Conservation (phyloP, 768 basidiomycete species). For the Termitomyces sp. region DNA sequence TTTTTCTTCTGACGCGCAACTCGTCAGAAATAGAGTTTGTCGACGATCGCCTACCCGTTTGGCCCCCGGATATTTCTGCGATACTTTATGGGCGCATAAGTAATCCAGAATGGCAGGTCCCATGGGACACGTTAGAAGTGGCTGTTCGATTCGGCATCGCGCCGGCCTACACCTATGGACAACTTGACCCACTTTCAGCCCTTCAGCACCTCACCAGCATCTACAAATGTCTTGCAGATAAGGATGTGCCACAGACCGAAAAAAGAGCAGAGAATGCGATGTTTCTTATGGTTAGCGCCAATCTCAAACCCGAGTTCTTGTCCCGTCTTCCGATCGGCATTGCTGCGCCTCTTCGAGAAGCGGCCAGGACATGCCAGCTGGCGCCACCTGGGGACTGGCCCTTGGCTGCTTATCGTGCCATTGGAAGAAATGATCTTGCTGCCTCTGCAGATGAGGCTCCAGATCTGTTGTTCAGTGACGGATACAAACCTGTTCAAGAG, state of each 20-base stretch:
- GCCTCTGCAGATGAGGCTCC: constrained; percentile 47
- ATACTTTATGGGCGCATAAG: constrained; percentile 56
- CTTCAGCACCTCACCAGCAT: constrained; percentile 48
- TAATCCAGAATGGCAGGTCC: constrained; percentile 65
- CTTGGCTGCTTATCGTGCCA: constrained; percentile 55
- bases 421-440: constrained; percentile 73
- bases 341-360: constrained; percentile 77
- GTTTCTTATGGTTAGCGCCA: constrained; percentile 43
- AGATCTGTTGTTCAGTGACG: constrained; percentile 41
- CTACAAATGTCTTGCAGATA: constrained; percentile 58
- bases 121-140: constrained; percentile 44
- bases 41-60: constrained; percentile 69
- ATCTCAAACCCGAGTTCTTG: constrained; percentile 42
- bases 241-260: constrained; percentile 40
- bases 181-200: constrained; percentile 49
- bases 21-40: constrained; percentile 37
- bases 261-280: constrained; percentile 67
- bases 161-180: constrained; percentile 58
- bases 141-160: constrained; percentile 42
- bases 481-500: constrained; percentile 53
- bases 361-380: constrained; percentile 76
- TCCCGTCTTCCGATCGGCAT: constrained; percentile 62
- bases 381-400: constrained; percentile 75
- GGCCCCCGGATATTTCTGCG: constrained; percentile 73
- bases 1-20: not conserved